Percentiles rank a stretch among this genome's conserved stretches.
Conservation (phyloP, 1,139 yeast species). For the Blastobotrys capitulatus region DNA sequence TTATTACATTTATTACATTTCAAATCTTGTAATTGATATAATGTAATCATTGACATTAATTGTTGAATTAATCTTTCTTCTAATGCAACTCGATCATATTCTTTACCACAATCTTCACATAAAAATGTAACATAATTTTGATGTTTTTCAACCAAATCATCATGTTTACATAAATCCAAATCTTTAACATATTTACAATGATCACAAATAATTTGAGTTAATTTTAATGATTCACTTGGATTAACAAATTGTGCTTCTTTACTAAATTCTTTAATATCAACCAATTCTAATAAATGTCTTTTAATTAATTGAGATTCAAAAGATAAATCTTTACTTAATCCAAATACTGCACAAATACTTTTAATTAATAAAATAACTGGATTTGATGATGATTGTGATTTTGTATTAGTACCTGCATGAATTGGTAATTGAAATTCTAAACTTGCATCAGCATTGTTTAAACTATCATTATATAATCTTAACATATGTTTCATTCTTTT, state of each 20-base stretch:
- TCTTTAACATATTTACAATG: constrained; percentile 72
- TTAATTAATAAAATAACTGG: constrained; percentile 81
- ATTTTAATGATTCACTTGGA: constrained; percentile 65
- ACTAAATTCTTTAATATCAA: constrained; percentile 83
- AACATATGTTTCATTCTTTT: constrained; percentile 62
- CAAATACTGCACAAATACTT: constrained; percentile 64
- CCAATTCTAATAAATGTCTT: constrained; percentile 61
- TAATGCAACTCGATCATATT: constrained; percentile 59
- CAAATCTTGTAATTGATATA: constrained; percentile 73
- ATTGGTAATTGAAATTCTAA: constrained; percentile 66
- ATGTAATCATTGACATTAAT: constrained; percentile 49
- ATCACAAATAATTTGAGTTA: constrained; percentile 71
- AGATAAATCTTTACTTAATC: constrained; percentile 56
- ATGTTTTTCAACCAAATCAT: constrained; percentile 20
- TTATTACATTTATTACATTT: constrained; percentile 72
- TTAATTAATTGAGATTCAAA: constrained; percentile 73
- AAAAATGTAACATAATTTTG: constrained; percentile 42
- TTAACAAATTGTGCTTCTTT: constrained; percentile 67
- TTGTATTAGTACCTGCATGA: constrained; percentile 31
- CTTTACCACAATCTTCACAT: constrained; percentile 64
- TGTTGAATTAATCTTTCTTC: constrained; percentile 77
- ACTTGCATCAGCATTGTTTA: constrained; percentile 58
- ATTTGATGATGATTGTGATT: too few relatives aligned
- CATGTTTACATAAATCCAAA: constrained; percentile 66
- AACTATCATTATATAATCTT: constrained; percentile 66